Base-by-base conservation (phyloP, 192 early-diverging fungal genomes). In the Coemansia asiatica region DNA sequence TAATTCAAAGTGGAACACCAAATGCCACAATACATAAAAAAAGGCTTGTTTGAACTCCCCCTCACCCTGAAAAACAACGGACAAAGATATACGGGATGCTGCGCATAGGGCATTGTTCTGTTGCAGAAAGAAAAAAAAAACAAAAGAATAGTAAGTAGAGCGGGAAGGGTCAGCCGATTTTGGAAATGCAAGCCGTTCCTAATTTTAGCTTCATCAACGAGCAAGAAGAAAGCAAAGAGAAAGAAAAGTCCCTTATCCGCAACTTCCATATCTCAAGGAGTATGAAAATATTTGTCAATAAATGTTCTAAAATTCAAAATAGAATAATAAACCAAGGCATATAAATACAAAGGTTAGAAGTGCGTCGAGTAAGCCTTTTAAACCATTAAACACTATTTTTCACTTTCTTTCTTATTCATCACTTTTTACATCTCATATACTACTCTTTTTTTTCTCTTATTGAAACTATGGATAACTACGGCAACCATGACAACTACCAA, bases 401-500 rank as follows among this genome's bases (percentile, higher is more conserved):
- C 25, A 13, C 62, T 44, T 40, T 40, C 21, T 15, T 31, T 38
- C 8, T 38, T 21, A 5, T 46, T 27, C 19, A 15, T 44, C 33
- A 25, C 18, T 29, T 47, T 4, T 23, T 13, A 25, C 16, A 16
- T 60, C 21, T 36, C 7, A 56, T 18, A 9, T 18, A 5, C 18
- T 28, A 21, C 12, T 25, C 8, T 60, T 60, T 44, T 60, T 44
- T 6, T 60, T 10, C 47, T 46, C 28, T 25, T 54, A 27, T 27
- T 54, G 26, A 54, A 15, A 66, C 22, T 18, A 66, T 60, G 50
- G 53, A 44, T 35, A 40, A 60, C 59, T 61, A 68, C 58, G 47
- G 47, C 71, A 57, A 73, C 66, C 35, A 73, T 65, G 46, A 61
- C 54, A 60, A 66, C 63, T 53, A 65, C 60, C 51, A 68, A 28